Conservation (phyloP, 179 eudicot genomes). For the Beta macrorhiza region DNA sequence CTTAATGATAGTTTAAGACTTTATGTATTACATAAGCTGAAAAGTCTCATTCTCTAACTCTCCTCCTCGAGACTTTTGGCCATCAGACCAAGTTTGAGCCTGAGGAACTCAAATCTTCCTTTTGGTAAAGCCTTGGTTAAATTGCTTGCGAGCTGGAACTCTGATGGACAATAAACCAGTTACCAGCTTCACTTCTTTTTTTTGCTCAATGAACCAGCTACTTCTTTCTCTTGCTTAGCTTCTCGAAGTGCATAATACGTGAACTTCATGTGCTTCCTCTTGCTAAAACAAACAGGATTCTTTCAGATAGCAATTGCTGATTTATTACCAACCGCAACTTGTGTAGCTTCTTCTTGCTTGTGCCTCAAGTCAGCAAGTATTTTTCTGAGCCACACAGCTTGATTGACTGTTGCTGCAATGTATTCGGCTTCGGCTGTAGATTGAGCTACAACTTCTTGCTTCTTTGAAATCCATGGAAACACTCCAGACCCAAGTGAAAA, state of each 20-base stretch:
- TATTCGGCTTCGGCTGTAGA: conserved; percentile 14
- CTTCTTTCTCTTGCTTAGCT: conserved; percentile 20
- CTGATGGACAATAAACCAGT: conserved; percentile 12
- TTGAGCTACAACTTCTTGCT: conserved; percentile 9
- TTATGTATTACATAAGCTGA: too few species aligned
- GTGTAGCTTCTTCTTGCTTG: background rate
- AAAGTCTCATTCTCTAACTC: background rate
- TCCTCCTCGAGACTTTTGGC: background rate
- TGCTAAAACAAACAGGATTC: conserved; percentile 23
- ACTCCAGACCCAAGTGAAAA: background rate
- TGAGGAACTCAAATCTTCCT: conserved; percentile 18
- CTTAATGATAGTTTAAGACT: too few species aligned
- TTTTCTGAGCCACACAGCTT: background rate
- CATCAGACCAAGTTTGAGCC: background rate
- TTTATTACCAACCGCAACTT: conserved; percentile 12
- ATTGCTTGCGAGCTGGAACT: conserved; percentile 20
- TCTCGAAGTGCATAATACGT: conserved; percentile 19
- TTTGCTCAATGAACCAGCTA: too few species aligned
- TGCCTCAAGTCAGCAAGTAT: too few species aligned
- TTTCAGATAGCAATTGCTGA: conserved; percentile 28
- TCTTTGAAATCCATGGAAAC: conserved; percentile 2
- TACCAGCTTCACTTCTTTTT: background rate
- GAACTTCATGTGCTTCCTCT: conserved; percentile 27
- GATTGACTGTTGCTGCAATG: background rate
- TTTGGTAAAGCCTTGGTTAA: conserved; percentile 24